Base-by-base conservation (phyloP, 139 green algal species). In the Chlamydomonas sp. region DNA sequence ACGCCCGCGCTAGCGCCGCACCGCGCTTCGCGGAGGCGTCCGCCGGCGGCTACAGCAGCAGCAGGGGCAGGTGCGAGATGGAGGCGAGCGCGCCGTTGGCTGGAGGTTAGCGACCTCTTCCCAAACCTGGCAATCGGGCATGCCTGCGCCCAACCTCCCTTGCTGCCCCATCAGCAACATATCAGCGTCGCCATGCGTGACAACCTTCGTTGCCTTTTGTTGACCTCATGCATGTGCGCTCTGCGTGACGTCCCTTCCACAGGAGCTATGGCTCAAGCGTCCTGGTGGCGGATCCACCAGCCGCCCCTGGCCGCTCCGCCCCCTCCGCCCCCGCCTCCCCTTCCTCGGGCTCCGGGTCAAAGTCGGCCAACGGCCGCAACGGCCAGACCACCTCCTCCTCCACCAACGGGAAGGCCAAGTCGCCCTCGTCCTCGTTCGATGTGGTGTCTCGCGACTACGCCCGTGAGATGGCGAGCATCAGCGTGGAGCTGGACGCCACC, bases 401-500 rank as follows among this genome's bases (percentile, higher is more conserved):
- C 49, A 4, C 62, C 31, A 4, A 12, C 20, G 12, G 61, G n/a
- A 12, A 6, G 20, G 3, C 4, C 78, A 2, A 6, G 5, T n/a
- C 62, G 62, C 2, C 77, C 17, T 3, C 61, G 60, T 20, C 20
- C 20, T 31, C 78, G 31, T 62, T 62, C 31, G 76, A 63, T 67
- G 82, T 86, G 60, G 63, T 5, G 3, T 62, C 17, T 59, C 69
- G 82, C 71, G 72, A 63, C n/a, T 87, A 87, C 61, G 82, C 82
- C 62, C 61, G 31, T 4, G 82, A 87, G 2, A 87, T 87, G 82
- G 82, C 82, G 61, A 67, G 60, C 72, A 49, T 87, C 8, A 66
- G n/a, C 2, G 82, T 87, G 20, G 82, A 87, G 82, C 71, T 87
- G 20, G 82, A 87, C 2, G 64, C 66, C 66, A 71, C 66, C 10